A percentile compares a stretch with the other conserved stretches of the same genome.
phyloP scores from a whole-genome alignment of 2,329 filamentous ascomycete genomes.

The Trichoderma semiorbis region DNA sequence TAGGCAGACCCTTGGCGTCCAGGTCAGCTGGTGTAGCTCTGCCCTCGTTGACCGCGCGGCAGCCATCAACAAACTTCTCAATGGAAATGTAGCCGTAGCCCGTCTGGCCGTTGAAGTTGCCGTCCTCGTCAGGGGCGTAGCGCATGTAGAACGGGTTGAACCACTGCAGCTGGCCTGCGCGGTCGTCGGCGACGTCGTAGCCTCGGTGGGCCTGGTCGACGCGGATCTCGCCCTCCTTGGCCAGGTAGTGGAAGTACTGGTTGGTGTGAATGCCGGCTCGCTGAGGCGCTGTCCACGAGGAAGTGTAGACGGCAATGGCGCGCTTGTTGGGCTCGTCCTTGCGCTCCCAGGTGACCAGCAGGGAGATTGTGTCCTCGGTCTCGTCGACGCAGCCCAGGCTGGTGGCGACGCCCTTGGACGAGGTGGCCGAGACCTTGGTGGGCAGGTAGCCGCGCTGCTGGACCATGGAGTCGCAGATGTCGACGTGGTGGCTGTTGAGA shows the following conservation, averaged over 20 bases:
- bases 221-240: constrained; percentile 75
- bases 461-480: constrained; percentile 91
- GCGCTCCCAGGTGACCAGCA: constrained; percentile 85
- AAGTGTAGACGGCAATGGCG: constrained; percentile 87
- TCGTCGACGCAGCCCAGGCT: constrained; percentile 71
- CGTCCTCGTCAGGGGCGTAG: constrained; percentile 90
- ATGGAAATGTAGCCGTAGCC: constrained; percentile 94
- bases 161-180: constrained; percentile 68
- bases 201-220: constrained; percentile 92
- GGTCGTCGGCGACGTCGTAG: constrained; percentile 90
- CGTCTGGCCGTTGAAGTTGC: constrained; percentile 86
- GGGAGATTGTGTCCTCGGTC: constrained; percentile 90
- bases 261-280: constrained; percentile 93
- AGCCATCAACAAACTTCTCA: constrained; percentile 92
- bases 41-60: constrained; percentile 72
- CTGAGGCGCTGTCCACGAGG: constrained; percentile 91
- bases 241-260: constrained; percentile 96
- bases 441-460: constrained; percentile 68
- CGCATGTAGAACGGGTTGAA: constrained; percentile 96
- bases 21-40: constrained; percentile 69
- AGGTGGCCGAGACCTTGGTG: constrained; percentile 72
- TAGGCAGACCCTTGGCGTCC: constrained; percentile 77
- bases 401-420: constrained; percentile 74
- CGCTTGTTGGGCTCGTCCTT: constrained; percentile 63
- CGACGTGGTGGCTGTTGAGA: constrained; percentile 90